Conservation (phyloP, 352 stramenopile species). For the Phytophthora constricta region DNA sequence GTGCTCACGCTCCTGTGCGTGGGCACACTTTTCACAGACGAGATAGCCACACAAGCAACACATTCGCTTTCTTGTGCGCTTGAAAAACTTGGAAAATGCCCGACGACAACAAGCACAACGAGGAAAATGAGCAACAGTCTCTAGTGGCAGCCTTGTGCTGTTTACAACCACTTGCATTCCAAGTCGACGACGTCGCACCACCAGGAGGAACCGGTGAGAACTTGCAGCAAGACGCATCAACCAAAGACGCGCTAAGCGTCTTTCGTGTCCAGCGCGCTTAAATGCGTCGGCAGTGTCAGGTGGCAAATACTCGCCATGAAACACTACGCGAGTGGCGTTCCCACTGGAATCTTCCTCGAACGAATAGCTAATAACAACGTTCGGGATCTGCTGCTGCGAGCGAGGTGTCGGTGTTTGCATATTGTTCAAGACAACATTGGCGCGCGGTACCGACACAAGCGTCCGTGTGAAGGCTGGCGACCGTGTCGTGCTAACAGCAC, state of each 20-base stretch:
- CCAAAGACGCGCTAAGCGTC: constrained; percentile 34
- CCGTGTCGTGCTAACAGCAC: constrained; percentile 4
- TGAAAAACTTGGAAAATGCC: constrained; percentile 44
- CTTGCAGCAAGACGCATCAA: constrained; percentile 38
- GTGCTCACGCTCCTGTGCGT: constrained; percentile 49
- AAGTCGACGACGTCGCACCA: constrained; percentile 53
- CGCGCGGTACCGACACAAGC: constrained; percentile 32
- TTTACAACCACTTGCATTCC: constrained; percentile 54
- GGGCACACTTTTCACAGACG: constrained; percentile 57
- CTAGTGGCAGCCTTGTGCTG: constrained; percentile 35
- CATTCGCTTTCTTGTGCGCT: constrained; percentile 36
- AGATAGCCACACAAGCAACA: constrained; percentile 61
- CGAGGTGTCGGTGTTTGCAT: not conserved
- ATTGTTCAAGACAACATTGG: constrained; percentile 25
- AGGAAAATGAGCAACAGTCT: constrained; percentile 27
- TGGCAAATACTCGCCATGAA: constrained; percentile 48
- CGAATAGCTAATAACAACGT: constrained; percentile 52
- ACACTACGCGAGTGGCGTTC: constrained; percentile 43
- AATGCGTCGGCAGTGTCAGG: constrained; percentile 28
- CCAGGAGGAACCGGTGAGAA: constrained; percentile 45
- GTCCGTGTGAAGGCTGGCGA: constrained; percentile 42
- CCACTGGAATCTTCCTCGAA: constrained; percentile 49
- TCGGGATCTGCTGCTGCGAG: constrained; percentile 34
- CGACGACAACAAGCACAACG: constrained; percentile 52
- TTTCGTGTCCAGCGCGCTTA: constrained; percentile 35